Evolutionary conservation across 2,329 filamentous ascomycete species (phyloP), one percentile per base, ranked within the genome.

Genomic region (Thermothelomyces thermophilus): DNA sequence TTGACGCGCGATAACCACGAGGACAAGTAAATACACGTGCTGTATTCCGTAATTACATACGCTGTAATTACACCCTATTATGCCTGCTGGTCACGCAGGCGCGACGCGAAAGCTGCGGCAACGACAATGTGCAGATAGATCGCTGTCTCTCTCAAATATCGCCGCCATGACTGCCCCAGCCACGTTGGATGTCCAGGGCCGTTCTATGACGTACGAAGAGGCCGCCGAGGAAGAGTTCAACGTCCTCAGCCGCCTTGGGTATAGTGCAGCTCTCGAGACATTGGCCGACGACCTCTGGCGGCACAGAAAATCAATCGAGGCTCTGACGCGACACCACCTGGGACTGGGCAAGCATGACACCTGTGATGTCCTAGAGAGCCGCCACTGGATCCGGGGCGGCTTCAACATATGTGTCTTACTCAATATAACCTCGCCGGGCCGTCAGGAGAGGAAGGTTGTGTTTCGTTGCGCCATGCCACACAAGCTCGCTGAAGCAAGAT

Each of bases 401-500:
- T 34, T 34, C 33, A 34, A 34, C 33, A 31, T 31, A 10, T 31
- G 30, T 34, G 8, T 34, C 13, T 34, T 34, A 16, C 33, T 34
- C 33, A 14, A 31, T 9, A 14, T 31, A 9, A 14, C 30, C 30
- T 9, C 9, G 30, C 30, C 30, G 9, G 9, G 30, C 9, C 9
- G 46, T 9, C 3, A 22, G 2, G 2, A 16, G 2, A 43, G 22
- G 16, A 56, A 51, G 48, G 26, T 55, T 35, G n/a, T 62, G 17
- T 45, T 66, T 17, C 60, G 63, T n/a, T 61, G 65, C 43, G 60
- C 66, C 42, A 52, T 68, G 50, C 64, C 64, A 24, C 64, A 64
- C 53, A 66, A 66, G 46, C 55, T 69, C 9, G 70, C 69, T 11
- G 70, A 72, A 48, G 49, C 45, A 13, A 52, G 43, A 20, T 53